phyloP scores from a whole-genome alignment of 75 land plant genomes.

The Ceratopteris richardii region DNA sequence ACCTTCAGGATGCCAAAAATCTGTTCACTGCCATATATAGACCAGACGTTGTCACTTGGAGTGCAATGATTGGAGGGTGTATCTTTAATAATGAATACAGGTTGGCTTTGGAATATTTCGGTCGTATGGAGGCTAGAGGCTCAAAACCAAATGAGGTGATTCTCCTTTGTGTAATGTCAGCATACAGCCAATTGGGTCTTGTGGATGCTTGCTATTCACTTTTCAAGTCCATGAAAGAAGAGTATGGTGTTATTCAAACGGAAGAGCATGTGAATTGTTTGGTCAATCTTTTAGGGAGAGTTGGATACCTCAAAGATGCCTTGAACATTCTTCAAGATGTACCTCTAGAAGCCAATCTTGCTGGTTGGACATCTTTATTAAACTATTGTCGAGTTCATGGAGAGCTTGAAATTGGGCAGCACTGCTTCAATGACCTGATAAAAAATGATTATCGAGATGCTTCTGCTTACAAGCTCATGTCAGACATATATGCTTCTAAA shows the following conservation, averaged over 20 bases:
- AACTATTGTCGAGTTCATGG: neutral
- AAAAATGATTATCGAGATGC: neutral
- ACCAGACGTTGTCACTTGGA: slow-evolving; percentile 6
- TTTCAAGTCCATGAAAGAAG: neutral
- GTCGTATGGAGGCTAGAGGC: neutral
- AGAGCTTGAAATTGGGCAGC: neutral
- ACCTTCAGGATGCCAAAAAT: neutral
- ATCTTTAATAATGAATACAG: neutral
- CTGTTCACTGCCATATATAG: neutral
- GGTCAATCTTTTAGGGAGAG: neutral
- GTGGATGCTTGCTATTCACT: neutral
- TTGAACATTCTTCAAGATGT: neutral
- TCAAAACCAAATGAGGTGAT: neutral
- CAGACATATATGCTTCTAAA: neutral
- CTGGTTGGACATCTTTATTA: neutral
- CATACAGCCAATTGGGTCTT: neutral
- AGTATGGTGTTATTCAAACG: neutral
- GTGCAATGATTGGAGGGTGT: slow-evolving; percentile 7
- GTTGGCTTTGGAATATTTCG: neutral
- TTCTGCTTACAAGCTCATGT: neutral
- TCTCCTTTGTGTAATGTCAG: neutral
- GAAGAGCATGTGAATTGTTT: neutral
- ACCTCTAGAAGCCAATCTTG: neutral
- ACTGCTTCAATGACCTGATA: neutral
- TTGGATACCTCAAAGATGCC: neutral